A percentile compares a stretch with the other conserved stretches of the same genome.
Conservation (phyloP, 768 basidiomycete genomes). For the Tylopilus sp. region DNA sequence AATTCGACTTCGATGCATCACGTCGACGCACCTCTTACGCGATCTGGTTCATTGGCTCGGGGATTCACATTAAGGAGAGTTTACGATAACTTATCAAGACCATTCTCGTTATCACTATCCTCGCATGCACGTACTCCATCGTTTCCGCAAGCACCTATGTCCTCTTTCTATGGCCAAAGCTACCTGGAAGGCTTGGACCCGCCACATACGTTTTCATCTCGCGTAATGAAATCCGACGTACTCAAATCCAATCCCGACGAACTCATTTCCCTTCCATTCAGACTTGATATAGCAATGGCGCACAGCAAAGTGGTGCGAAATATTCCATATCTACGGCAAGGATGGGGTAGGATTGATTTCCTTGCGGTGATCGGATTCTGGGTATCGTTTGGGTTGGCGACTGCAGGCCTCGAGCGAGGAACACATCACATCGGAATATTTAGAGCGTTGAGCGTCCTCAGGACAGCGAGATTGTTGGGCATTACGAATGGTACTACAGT, state of each 20-base stretch:
- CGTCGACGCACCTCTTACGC: constrained; percentile 20
- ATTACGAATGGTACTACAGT: constrained; percentile 92
- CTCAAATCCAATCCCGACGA: constrained; percentile 32
- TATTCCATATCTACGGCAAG: constrained; percentile 87
- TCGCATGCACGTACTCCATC: constrained; percentile 18
- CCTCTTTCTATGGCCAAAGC: constrained; percentile 1
- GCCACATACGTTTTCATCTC: constrained; percentile 50
- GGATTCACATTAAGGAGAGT: constrained; percentile 44
- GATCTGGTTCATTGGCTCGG: constrained; percentile 38
- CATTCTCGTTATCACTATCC: constrained; percentile 50
- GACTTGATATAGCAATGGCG: constrained; percentile 52
- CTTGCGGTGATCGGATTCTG: constrained; percentile 86
- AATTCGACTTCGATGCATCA: constrained; percentile 28
- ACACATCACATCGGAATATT: constrained; percentile 79
- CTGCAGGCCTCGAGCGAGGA: constrained; percentile 64
- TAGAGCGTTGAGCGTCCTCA: constrained; percentile 81
- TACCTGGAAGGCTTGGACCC: constrained; percentile 38
- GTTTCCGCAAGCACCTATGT: constrained; percentile 11
- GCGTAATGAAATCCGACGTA: constrained; percentile 43
- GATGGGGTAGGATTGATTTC: constrained; percentile 89
- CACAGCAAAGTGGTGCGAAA: constrained; percentile 59
- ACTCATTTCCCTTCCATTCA: constrained; percentile 57
- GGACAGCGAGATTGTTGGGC: constrained; percentile 77
- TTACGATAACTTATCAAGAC: constrained; percentile 47
- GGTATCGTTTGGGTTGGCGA: constrained; percentile 73